Evolutionary conservation across 768 basidiomycete genomes (phyloP), one percentile per base, ranked within the genome.

Genomic region (Serendipita vermifera): DNA sequence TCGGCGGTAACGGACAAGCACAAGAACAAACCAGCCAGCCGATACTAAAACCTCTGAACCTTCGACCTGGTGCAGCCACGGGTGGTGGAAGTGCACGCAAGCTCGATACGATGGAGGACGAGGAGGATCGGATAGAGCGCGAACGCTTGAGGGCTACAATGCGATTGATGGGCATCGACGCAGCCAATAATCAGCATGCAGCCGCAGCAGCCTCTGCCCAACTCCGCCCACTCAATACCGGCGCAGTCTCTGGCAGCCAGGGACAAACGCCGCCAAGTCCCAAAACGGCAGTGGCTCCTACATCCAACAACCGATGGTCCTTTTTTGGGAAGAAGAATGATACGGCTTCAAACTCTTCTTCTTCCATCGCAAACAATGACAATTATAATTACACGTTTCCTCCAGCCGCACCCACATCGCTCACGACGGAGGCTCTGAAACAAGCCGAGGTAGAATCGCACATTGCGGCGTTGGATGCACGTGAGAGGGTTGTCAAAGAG

Each of bases 151-250:
- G 85, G 60, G 89, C 89, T 14, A 89, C 90, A 26, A 87, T 98
- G 86, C 88, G 90, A 66, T 72, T 94, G 27, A 90, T 93, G 84
- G 94, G 94, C 3, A 88, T 94, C 59, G 81, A 79, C 46, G 24
- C 72, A 85, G 67, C 80, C 83, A 29, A 66, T 72, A n/a, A 64
- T 73, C 62, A 51, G 22, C 13, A 53, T 29, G 20, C 35, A 24
- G 41, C 20, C 24, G 33, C 53, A 26, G 27, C 36, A 22, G 33
- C 11, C 64, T 62, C 20, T 63, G 61, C 48, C 63, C 69, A 27
- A 63, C 66, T 14, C 58, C 55, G 5, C 62, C 63, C 15, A 64
- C 66, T 26, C 5, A 26, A 41, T 9, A n/a, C 39, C 39, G 5
- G 41, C n/a, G 9, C 15, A n/a, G 29, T 32, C 11, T 33, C 29